Conservation (phyloP, 306 rosid species). For the Benincasa hispida region DNA sequence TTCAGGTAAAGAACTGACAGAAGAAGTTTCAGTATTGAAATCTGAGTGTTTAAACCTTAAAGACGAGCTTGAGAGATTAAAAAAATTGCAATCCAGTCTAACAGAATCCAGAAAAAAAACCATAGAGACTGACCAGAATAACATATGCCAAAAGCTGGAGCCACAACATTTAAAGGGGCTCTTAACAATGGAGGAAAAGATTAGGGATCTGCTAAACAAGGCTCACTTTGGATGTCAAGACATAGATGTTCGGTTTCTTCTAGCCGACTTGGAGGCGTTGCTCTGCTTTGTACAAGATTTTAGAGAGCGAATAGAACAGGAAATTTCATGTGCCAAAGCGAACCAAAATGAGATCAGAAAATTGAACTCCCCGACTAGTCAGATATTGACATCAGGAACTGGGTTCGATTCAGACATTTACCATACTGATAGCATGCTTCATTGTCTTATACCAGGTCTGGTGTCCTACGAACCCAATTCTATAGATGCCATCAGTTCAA, state of each 20-base stretch:
- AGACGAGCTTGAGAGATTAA: constrained; percentile 52
- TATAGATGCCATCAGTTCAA: constrained; percentile 49
- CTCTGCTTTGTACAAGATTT: constrained; percentile 48
- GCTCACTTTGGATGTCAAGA: constrained; percentile 55
- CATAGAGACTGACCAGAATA: constrained; percentile 27
- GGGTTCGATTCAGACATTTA: constrained; percentile 53
- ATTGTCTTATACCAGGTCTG: constrained; percentile 41
- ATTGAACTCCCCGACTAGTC: constrained; percentile 31
- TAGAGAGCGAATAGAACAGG: constrained; percentile 52
- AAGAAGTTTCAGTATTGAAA: constrained; percentile 58
- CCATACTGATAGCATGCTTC: constrained; percentile 51
- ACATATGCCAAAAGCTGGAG: constrained; percentile 36
- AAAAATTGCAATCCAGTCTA: constrained; percentile 32
- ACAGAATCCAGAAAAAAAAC: constrained; percentile 28
- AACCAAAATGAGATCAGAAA: constrained; percentile 30
- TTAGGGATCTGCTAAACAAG: constrained; percentile 58
- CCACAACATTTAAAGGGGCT: constrained; percentile 57
- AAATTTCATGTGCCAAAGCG: constrained; percentile 26
- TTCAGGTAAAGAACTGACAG: constrained; percentile 60
- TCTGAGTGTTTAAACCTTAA: constrained; percentile 69
- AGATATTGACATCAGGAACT: constrained; percentile 40
- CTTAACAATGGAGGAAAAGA: constrained; percentile 62
- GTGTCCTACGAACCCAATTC: constrained; percentile 52
- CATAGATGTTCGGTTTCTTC: constrained; percentile 45
- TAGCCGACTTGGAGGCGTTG: constrained; percentile 50